Conservation (phyloP, 164 flowering plant species). For the Echeveria elegans region DNA sequence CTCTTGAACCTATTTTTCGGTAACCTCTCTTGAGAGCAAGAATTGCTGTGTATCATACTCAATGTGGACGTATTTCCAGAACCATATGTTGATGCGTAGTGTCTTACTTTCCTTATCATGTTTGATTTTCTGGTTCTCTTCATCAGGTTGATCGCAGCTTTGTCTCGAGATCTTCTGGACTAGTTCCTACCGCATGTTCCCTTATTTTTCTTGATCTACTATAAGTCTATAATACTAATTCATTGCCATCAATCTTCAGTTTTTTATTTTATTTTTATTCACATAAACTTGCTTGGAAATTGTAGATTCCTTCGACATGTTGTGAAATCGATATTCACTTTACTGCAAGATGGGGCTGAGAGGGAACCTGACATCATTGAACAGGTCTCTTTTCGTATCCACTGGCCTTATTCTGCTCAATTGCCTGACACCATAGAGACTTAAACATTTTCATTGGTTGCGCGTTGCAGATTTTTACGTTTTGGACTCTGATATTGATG, state of each 20-base stretch:
- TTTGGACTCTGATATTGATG: constrained; percentile 77
- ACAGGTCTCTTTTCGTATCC: constrained; percentile 40
- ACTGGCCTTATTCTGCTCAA: neutral
- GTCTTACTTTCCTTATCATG: neutral
- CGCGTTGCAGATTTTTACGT: constrained; percentile 68
- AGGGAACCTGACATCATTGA: constrained; percentile 83
- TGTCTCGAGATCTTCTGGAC: constrained; percentile 76
- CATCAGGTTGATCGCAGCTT: constrained; percentile 72
- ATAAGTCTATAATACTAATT: too few relatives aligned
- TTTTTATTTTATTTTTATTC: neutral
- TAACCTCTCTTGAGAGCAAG: constrained; percentile 13
- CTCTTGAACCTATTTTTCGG: constrained; percentile 89
- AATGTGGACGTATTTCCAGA: neutral
- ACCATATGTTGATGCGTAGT: neutral
- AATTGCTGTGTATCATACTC: too few relatives aligned
- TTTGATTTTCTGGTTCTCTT: neutral
- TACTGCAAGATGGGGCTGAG: constrained; percentile 80
- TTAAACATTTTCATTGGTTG: neutral
- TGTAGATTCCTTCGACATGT: constrained; percentile 57
- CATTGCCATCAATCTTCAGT: neutral
- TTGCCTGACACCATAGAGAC: neutral
- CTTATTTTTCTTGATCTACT: neutral
- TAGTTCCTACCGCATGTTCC: constrained; percentile 80
- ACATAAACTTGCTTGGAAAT: constrained; percentile 8
- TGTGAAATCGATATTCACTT: constrained; percentile 35